phyloP scores from a whole-genome alignment of 1,284 basidiomycete genomes.

The Mycena sp. region DNA sequence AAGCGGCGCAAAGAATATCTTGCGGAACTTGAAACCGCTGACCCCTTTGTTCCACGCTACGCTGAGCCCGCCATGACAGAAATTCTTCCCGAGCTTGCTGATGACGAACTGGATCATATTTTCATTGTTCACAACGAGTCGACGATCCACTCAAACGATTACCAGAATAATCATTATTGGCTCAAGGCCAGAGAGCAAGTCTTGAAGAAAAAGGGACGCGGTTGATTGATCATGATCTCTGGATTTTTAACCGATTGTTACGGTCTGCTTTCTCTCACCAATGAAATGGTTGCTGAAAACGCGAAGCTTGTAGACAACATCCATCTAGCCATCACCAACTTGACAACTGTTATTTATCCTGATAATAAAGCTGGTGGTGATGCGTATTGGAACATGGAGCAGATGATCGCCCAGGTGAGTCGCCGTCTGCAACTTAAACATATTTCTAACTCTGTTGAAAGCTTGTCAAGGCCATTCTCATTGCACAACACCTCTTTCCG shows the following conservation, averaged over 20 bases:
- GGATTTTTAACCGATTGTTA: too few relatives aligned
- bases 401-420: too few relatives aligned
- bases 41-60: background rate
- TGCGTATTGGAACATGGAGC: too few relatives aligned
- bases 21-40: background rate
- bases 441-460: too few relatives aligned
- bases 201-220: too few relatives aligned
- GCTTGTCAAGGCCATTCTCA: background rate
- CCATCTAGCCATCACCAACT: background rate
- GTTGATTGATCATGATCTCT: too few relatives aligned
- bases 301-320: background rate
- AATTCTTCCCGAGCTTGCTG: too few relatives aligned
- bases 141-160: background rate
- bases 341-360: background rate
- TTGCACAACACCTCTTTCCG: too few relatives aligned
- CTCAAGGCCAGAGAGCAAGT: too few relatives aligned
- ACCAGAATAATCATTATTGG: conserved; percentile 5
- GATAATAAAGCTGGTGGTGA: too few relatives aligned
- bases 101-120: background rate
- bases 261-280: background rate
- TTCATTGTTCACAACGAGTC: background rate
- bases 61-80: background rate
- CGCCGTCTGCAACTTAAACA: too few relatives aligned
- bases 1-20: background rate
- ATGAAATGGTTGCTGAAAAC: conserved; percentile 3